A percentile compares a stretch with the other conserved stretches of the same genome.
These are phyloP conservation scores for Aspergillus spinulosporus DNA, from an alignment of 2,329 filamentous ascomycete species.

Conservation along the genomic window DNA sequence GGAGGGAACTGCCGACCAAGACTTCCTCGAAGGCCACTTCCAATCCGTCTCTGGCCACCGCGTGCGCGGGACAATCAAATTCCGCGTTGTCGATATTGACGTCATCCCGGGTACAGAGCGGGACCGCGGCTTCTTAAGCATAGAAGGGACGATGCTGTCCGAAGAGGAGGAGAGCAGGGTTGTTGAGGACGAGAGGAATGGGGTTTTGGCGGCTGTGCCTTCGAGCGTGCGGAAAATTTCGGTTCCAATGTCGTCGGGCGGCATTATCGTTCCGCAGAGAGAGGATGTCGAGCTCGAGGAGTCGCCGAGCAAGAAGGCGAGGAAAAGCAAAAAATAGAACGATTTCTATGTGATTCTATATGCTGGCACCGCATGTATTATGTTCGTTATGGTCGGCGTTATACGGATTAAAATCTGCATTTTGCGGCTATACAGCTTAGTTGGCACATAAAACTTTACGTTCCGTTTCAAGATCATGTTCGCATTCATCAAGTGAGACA, in stretches of 20 bases:
- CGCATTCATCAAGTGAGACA: background rate
- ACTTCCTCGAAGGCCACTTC: slow-evolving; percentile 70
- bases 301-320: slow-evolving; percentile 13
- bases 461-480: background rate
- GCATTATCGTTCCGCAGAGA: background rate
- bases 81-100: slow-evolving; percentile 83
- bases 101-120: slow-evolving; percentile 67
- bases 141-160: slow-evolving; percentile 82
- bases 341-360: background rate
- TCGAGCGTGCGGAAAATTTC: slow-evolving; percentile 15
- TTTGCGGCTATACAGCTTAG: background rate
- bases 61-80: slow-evolving; percentile 69
- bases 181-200: slow-evolving; percentile 53
- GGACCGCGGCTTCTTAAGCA: slow-evolving; percentile 73
- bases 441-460: slow-evolving; percentile 1
- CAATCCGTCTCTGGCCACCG: slow-evolving; percentile 68
- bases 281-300: background rate
- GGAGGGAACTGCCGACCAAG: slow-evolving; percentile 45
- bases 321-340: slow-evolving; percentile 3
- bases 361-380: background rate
- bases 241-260: slow-evolving; percentile 11
- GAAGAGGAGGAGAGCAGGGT: slow-evolving; percentile 65
- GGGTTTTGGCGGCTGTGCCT: slow-evolving; percentile 18
- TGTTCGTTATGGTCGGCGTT: slow-evolving; percentile 25
- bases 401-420: slow-evolving; percentile 22